These are phyloP conservation scores for Pleurotus sapidus DNA, from an alignment of 768 basidiomycete species.

Conservation along the genomic window DNA sequence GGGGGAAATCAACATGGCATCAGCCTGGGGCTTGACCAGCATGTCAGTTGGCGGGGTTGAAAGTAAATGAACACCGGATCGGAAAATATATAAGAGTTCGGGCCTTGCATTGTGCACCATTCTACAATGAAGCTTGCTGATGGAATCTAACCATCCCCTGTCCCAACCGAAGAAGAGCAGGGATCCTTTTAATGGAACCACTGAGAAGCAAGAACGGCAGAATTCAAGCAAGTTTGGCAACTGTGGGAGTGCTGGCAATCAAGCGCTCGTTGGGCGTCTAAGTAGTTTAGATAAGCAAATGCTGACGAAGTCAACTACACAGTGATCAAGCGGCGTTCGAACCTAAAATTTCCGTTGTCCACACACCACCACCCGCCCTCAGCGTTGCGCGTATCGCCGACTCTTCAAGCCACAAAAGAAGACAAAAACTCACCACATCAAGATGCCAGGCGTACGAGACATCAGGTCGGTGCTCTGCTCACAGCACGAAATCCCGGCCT, in stretches of 20 bases:
- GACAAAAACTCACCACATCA: constrained; percentile 24
- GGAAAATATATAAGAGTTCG: background rate
- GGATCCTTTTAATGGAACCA: too few relatives aligned
- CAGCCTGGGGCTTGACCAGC: background rate
- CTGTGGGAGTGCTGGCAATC: background rate
- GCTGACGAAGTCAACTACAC: constrained; percentile 21
- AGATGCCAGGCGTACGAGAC: constrained; percentile 83
- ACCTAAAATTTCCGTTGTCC: constrained; percentile 7
- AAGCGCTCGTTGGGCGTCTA: background rate
- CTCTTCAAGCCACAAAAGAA: constrained; percentile 38
- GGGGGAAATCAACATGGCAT: constrained; percentile 2
- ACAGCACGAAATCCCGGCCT: constrained; percentile 13
- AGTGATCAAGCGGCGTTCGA: constrained; percentile 11
- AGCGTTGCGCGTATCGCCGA: constrained; percentile 30
- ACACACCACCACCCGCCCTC: constrained; percentile 12
- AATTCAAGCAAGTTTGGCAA: constrained; percentile 6
- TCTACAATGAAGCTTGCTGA: too few relatives aligned
- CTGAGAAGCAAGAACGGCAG: too few relatives aligned
- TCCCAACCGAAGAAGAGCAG: too few relatives aligned
- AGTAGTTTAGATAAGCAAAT: background rate
- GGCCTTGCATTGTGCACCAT: background rate
- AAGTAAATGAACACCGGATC: background rate
- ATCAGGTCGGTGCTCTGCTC: constrained; percentile 51
- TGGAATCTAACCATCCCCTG: too few relatives aligned
- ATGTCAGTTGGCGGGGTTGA: constrained; percentile 5